Conservation (phyloP, 2,329 filamentous ascomycete genomes). For the Aspergillus brasiliensis region DNA sequence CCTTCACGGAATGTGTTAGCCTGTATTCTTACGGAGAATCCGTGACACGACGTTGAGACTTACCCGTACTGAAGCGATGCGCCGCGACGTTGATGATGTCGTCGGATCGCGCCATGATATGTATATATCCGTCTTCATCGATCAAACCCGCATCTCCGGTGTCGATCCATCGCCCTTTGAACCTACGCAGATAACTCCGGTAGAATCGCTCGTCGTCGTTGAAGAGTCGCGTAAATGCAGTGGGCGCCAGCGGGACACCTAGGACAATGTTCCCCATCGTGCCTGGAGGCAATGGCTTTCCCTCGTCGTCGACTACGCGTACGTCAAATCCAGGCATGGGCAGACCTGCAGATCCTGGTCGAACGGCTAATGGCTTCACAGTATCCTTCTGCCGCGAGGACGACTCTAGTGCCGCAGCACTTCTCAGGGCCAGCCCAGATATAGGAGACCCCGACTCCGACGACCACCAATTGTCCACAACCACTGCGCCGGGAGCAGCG, state of each 20-base stretch:
- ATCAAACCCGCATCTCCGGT: conserved; percentile 90
- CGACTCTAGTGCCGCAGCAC: conserved; percentile 58
- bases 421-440: conserved; percentile 64
- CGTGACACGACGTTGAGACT: conserved; percentile 26
- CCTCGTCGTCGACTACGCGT: conserved; percentile 77
- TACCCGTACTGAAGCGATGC: conserved; percentile 84
- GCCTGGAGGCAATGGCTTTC: conserved; percentile 68
- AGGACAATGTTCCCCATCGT: conserved; percentile 92
- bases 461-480: conserved; percentile 76
- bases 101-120: conserved; percentile 68
- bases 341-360: conserved; percentile 85
- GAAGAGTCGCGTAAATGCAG: conserved; percentile 84
- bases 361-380: conserved; percentile 61
- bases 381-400: conserved; percentile 22
- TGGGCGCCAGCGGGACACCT: conserved; percentile 77
- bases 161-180: conserved; percentile 80
- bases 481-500: conserved; percentile 63
- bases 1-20: conserved; percentile 51
- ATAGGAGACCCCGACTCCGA: conserved; percentile 71
- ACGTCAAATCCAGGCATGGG: conserved; percentile 92
- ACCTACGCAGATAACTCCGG: conserved; percentile 79
- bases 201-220: conserved; percentile 84
- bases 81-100: conserved; percentile 97
- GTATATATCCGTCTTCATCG: conserved; percentile 69
- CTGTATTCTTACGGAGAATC: neutral